These are phyloP conservation scores for Moricandia moricandioides DNA, from an alignment of 345 rosid species.

Conservation along the genomic window DNA sequence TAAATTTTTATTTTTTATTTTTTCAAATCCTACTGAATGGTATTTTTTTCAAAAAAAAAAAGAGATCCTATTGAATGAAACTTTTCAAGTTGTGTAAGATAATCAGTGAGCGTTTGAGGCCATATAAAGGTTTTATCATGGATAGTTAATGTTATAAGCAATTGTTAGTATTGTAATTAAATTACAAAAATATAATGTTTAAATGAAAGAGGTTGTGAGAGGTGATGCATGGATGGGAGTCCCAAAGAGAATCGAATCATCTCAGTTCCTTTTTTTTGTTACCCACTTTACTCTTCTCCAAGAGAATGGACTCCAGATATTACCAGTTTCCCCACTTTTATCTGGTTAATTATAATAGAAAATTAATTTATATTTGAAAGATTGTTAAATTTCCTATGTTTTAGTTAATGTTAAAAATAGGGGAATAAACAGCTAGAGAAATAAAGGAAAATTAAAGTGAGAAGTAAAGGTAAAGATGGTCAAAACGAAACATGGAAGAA, in stretches of 20 bases:
- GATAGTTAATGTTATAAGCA: not conserved
- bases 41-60: not conserved
- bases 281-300: slow-evolving; percentile 43
- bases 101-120: not conserved
- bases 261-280: slow-evolving; percentile 31
- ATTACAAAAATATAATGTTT: not conserved
- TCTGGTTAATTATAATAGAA: not conserved
- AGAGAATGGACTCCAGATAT: slow-evolving; percentile 45
- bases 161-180: not conserved
- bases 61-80: not conserved
- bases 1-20: not conserved
- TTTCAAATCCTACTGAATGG: not conserved
- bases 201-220: slow-evolving; percentile 21
- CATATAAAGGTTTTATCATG: not conserved
- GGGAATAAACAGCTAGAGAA: slow-evolving; percentile 23
- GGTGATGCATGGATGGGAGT: slow-evolving; percentile 46
- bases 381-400: slow-evolving; percentile 1
- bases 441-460: slow-evolving; percentile 39
- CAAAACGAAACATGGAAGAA: slow-evolving; percentile 45
- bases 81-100: not conserved
- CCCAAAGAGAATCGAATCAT: slow-evolving; percentile 44
- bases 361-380: not conserved
- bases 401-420: not conserved
- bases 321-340: slow-evolving; percentile 13
- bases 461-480: slow-evolving; percentile 42